Conservation (phyloP, 495 filamentous ascomycete species). For the Trichoderma erinaceum region DNA sequence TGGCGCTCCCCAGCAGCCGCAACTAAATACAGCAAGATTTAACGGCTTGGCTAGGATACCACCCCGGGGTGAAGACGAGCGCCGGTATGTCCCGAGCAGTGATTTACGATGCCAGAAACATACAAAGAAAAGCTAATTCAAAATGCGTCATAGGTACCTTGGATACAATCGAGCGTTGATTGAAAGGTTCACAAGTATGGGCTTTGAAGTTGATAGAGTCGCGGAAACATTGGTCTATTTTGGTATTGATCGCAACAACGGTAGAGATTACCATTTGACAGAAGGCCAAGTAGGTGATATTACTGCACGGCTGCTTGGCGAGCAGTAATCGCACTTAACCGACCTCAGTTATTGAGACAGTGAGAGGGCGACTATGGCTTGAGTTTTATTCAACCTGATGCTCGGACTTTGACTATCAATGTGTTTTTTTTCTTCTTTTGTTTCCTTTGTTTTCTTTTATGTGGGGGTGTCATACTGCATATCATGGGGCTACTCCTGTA, state of each 20-base stretch:
- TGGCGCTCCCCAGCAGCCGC: constrained; percentile 55
- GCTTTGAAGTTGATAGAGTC: constrained; percentile 83
- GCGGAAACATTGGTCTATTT: constrained; percentile 79
- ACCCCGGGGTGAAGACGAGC: not conserved
- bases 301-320: constrained; percentile 75
- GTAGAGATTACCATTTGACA: constrained; percentile 75
- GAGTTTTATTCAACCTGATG: not conserved
- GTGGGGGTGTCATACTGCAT: not conserved
- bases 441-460: not conserved
- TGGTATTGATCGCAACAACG: constrained; percentile 69
- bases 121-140: not conserved
- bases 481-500: too few species aligned
- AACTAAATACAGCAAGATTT: not conserved
- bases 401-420: not conserved
- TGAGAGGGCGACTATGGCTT: too few species aligned
- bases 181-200: constrained; percentile 88
- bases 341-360: not conserved
- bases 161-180: constrained; percentile 85
- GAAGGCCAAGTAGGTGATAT: constrained; percentile 86
- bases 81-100: not conserved
- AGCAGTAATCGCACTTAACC: constrained; percentile 40
- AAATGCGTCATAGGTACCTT: constrained; percentile 57
- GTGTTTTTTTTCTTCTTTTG: not conserved
- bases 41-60: not conserved
- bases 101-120: not conserved